These are phyloP conservation scores for Daedalea quercina DNA, from an alignment of 768 basidiomycete genomes.

Conservation along the genomic window DNA sequence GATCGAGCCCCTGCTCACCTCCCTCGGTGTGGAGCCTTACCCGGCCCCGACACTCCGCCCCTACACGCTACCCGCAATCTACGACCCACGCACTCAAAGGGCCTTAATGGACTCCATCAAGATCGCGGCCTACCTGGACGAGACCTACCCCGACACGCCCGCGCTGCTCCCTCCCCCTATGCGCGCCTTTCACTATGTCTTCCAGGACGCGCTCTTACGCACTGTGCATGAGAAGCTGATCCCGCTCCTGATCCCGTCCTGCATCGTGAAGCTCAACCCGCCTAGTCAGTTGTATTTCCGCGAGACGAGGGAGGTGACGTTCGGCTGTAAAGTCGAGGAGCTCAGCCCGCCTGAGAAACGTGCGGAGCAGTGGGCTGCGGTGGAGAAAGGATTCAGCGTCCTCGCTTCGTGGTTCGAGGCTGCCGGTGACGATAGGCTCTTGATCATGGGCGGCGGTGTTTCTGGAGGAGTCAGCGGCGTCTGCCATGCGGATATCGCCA, in stretches of 20 bases:
- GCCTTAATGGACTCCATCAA: slow-evolving; percentile 19
- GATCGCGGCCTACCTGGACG: slow-evolving; percentile 24
- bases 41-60: slow-evolving; percentile 1
- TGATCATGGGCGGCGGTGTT: slow-evolving; percentile 22
- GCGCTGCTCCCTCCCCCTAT: slow-evolving; percentile 27
- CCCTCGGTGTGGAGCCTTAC: slow-evolving; percentile 25
- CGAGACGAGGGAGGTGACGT: slow-evolving; percentile 24
- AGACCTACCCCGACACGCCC: slow-evolving; percentile 25
- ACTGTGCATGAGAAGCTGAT: neutral
- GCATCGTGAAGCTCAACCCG: slow-evolving; percentile 1
- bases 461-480: slow-evolving; percentile 7
- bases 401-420: slow-evolving; percentile 26
- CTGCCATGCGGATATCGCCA: slow-evolving; percentile 29
- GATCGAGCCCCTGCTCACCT: slow-evolving; percentile 33
- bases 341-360: slow-evolving; percentile 22
- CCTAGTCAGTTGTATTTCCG: slow-evolving; percentile 24
- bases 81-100: slow-evolving; percentile 20
- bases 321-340: slow-evolving; percentile 30
- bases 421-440: slow-evolving; percentile 19
- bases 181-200: slow-evolving; percentile 20
- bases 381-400: slow-evolving; percentile 18
- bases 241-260: slow-evolving; percentile 11
- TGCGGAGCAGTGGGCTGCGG: slow-evolving; percentile 22
- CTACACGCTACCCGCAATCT: slow-evolving; percentile 23
- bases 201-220: slow-evolving; percentile 12